Evolutionary conservation across 371 early-diverging fungal species (phyloP), one percentile per base, ranked within the genome.

Genomic region (Mortierella polycephala): DNA sequence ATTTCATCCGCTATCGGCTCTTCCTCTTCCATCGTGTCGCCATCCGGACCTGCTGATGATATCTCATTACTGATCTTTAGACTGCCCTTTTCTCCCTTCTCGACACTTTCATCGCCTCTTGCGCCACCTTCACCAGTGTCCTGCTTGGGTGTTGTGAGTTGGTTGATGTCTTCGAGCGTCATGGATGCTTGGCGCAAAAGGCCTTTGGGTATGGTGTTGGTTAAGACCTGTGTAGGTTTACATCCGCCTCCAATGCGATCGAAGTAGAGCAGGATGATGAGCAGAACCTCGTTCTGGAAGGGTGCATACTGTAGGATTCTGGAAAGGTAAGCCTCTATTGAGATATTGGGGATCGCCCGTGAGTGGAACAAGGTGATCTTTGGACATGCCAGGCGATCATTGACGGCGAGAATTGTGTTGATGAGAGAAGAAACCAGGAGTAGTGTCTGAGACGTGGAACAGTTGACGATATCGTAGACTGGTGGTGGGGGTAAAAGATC

Each of bases 241-340:
- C 79, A 82, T 23, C 75, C 72, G 7, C 76, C 71, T 61, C 75
- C 75, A 39, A 95, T 90, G n/a, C 96, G 88, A 75, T 97, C 96
- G 66, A 97, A 88, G 77, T 94, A 97, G 18, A 97, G 88, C 13
- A 96, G 84, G 1, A 94, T 74, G 3, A 92, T 87, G 2, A 96
- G 73, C 16, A 96, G 82, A 0, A 88, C 90, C 66, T 92, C 89
- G 42, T 91, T 93, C 57, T 92, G 90, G 63, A 95, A 88, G 6
- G 92, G 87, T 1, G 95, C 92, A 73, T 90, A 96, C 67, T 91
- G 90, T n/a, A 90, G 83, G 21, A 94, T 89, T 23, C 94, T 86
- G 30, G 83, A 70, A 44, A 94, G 75, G 61, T 94, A 94, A 18
- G 88, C 85, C 51, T 77, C 76, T 10, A 94, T 83, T 9, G 89